Evolutionary conservation across 78 protist species (phyloP), one percentile per base, ranked within the genome.

Genomic region (Dictyostelium intermedium): DNA sequence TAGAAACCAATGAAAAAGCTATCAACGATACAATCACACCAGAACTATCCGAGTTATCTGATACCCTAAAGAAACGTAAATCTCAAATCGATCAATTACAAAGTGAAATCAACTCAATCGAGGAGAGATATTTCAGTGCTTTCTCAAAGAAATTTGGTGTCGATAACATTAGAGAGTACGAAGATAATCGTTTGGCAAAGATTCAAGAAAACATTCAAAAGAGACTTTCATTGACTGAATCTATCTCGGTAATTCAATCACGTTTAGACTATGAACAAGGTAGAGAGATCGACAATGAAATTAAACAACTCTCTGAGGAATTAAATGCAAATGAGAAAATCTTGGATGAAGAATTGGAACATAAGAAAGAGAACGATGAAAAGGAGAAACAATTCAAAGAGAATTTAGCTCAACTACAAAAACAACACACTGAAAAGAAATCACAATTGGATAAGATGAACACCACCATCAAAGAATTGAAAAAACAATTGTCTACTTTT

Each of bases 81-180:
- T 61, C 10, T 39, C 50, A 39, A 13, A 63, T 96, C 45, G 89
- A 78, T 16, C 8, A 25, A 23, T 6, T 91, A 37, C 50, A 60
- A 16, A 7, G 9, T 13, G 60, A 43, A 6, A 91, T 95, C 34
- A 30, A 53, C 43, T 16, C 34, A 23, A 60, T 69, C 3, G 97
- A 80, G 56, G 95, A 96, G 27, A 78, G 3, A 32, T 14, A 89
- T 37, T 96, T 97, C 35, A 79, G 83, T 32, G 96, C 13, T 9
- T 96, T 98, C 47, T 74, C 95, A 37, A 14, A 6, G 10, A 14
- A 32, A 34, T 56, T 97, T 20, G 97, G 97, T 63, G 41, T 98
- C 1, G 66, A 11, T 27, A 89, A 92, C 34, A 95, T 97, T 39
- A 89, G 95, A 45, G 98, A 95, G 61, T 97, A 92, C 74, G 99